Evolutionary conservation across 2,329 filamentous ascomycete genomes (phyloP), one percentile per base, ranked within the genome.

Genomic region (Nigrograna mackinnonii): DNA sequence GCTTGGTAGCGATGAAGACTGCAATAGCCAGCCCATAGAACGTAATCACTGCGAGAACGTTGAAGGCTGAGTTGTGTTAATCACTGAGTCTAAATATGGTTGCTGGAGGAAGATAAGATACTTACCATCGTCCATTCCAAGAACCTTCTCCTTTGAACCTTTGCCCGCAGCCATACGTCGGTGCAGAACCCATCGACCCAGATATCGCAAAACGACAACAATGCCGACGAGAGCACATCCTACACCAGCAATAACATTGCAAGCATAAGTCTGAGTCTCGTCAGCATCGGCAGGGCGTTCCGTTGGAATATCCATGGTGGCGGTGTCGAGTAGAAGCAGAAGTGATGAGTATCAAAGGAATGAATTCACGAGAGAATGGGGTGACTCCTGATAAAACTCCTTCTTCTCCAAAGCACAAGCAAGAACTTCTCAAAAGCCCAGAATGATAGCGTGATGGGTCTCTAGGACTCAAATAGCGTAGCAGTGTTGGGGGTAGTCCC

Each of bases 81-180:
- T 14, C 6, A 35, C 22, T 13, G 21, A 32, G 9, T 39, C n/a
- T 4, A 9, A 19, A 9, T n/a, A 3, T 21, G 14, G 6, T 16
- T 19, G 6, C 35, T 5, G 12, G 12, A 20, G 22, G 12, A 7
- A 18, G 24, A 4, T 17, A 9, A 34, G 12, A 12, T 39, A 44
- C 53, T 36, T 41, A 54, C 53, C 12, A 35, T 56, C 53, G 22
- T 56, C 53, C 22, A 54, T 36, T 9, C 53, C 53, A 28, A 42
- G 47, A 3, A 54, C 37, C 16, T 9, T 9, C 16, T 34, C 39
- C 11, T 26, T 22, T 18, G 35, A 41, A 4, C 39, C 37, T 20
- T 35, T 44, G 4, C 39, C 47, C 9, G 16, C 21, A 22, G 34
- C 37, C 16, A 44, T 30, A 4, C 49, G 44, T 32, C 30, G 34